These are phyloP conservation scores for Domatiomyces globalis DNA, from an alignment of 2,329 filamentous ascomycete genomes.

Conservation along the genomic window DNA sequence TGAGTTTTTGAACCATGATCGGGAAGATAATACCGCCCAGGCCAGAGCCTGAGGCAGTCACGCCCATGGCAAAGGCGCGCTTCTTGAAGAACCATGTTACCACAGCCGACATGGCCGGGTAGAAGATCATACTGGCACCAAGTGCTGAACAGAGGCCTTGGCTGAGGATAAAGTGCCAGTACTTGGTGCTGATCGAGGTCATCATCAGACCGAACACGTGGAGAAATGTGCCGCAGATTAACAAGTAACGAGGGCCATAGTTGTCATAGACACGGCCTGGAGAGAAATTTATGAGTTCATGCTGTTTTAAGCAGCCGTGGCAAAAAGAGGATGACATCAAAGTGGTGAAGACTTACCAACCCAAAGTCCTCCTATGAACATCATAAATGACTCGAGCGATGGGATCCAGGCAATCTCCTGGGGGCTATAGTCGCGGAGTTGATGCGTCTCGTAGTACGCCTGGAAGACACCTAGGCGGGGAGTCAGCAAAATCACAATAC, in stretches of 20 bases:
- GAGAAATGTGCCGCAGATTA: conserved; percentile 37
- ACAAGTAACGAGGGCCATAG: conserved; percentile 44
- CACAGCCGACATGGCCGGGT: conserved; percentile 26
- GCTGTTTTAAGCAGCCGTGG: neutral
- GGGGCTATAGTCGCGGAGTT: conserved; percentile 36
- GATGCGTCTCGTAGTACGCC: conserved; percentile 42
- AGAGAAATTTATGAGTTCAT: neutral
- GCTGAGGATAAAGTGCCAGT: conserved; percentile 43
- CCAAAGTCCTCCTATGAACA: conserved; percentile 19
- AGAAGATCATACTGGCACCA: conserved; percentile 37
- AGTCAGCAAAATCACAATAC: neutral
- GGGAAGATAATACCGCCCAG: conserved; percentile 48
- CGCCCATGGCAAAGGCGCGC: conserved; percentile 40
- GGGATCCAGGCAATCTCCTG: conserved; percentile 48
- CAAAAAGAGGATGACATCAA: neutral
- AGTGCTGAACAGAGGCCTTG: conserved; percentile 41
- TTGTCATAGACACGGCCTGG: conserved; percentile 42
- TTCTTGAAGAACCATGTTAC: conserved; percentile 39
- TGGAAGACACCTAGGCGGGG: conserved; percentile 38
- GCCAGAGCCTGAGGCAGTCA: conserved; percentile 41
- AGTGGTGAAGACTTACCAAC: conserved; percentile 5
- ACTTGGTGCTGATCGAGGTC: conserved; percentile 38
- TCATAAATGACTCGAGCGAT: conserved; percentile 37
- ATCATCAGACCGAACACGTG: conserved; percentile 48
- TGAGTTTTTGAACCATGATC: conserved; percentile 45